A percentile compares a stretch with the other conserved stretches of the same genome.
These are phyloP conservation scores for Lathyrus tuberosus DNA, from an alignment of 306 rosid genomes.

Conservation along the genomic window DNA sequence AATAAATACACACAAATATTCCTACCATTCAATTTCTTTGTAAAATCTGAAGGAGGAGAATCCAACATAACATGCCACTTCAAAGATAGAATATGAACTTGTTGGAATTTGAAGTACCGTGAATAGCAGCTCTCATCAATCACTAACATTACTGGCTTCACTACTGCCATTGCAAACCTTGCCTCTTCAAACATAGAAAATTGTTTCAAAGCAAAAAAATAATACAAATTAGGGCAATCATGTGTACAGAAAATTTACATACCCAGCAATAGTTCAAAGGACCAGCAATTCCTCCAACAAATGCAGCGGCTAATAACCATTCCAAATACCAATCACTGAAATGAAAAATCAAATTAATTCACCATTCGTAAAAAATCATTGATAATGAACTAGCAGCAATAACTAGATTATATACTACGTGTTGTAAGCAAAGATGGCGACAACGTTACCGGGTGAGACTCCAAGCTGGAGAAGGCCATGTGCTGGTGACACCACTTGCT, in stretches of 20 bases:
- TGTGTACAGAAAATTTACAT: constrained; percentile 17
- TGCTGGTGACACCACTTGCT: constrained; percentile 61
- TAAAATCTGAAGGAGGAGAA: constrained; percentile 43
- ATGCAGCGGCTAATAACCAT: too few relatives aligned
- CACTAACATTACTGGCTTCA: constrained; percentile 76
- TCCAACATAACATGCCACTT: constrained; percentile 66
- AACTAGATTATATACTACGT: constrained; percentile 38
- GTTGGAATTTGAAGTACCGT: constrained; percentile 62
- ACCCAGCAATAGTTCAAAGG: constrained; percentile 96
- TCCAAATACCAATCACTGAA: too few relatives aligned
- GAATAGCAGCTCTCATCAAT: constrained; percentile 60
- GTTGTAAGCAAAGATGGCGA: constrained; percentile 82
- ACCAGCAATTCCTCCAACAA: constrained; percentile 75
- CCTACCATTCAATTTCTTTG: constrained; percentile 50
- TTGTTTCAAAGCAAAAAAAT: constrained; percentile 20
- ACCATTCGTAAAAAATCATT: background rate
- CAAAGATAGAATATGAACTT: constrained; percentile 54
- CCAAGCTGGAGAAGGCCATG: constrained; percentile 61
- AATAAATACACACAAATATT: background rate
- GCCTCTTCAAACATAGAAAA: constrained; percentile 55
- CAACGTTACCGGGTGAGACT: constrained; percentile 61
- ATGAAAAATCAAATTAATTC: background rate
- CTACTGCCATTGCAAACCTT: constrained; percentile 59
- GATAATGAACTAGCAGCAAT: background rate
- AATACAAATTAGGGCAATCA: background rate